A percentile compares a stretch with the other conserved stretches of the same genome.
phyloP scores from a whole-genome alignment of 371 early-diverging fungal genomes.

The Mortierella sp. region DNA sequence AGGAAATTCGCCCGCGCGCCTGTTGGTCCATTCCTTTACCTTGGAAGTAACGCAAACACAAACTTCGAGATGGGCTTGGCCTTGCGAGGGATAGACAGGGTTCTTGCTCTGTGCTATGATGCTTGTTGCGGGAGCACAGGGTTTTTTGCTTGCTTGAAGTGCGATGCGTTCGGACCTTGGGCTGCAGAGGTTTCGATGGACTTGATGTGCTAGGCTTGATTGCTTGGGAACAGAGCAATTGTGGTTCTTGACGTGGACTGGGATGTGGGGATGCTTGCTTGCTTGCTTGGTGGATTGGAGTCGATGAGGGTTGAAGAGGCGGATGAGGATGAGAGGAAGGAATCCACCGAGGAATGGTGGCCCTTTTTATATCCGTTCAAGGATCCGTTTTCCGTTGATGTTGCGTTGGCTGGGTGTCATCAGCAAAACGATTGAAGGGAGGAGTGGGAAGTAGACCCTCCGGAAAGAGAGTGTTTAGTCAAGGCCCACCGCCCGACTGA shows the following conservation, averaged over 20 bases:
- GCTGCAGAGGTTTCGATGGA: neutral
- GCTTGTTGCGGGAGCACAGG: neutral
- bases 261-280: neutral
- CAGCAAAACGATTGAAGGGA: conserved; percentile 10
- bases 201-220: neutral
- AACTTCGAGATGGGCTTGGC: conserved; percentile 8
- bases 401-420: conserved; percentile 13
- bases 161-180: neutral
- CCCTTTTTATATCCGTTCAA: conserved; percentile 20
- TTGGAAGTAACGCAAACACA: conserved; percentile 10
- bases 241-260: neutral
- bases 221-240: neutral
- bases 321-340: conserved; percentile 5
- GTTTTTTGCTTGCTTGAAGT: conserved; percentile 3
- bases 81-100: conserved; percentile 1
- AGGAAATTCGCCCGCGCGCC: conserved; percentile 1
- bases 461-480: conserved; percentile 15
- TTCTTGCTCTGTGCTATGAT: neutral
- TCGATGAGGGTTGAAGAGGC: neutral
- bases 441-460: conserved; percentile 11
- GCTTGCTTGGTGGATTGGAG: conserved; percentile 1
- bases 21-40: conserved; percentile 19
- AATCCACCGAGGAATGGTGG: conserved; percentile 7
- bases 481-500: conserved; percentile 13
- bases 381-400: conserved; percentile 15